Evolutionary conservation across 371 early-diverging fungal species (phyloP), one percentile per base, ranked within the genome.

Genomic region (Batkoa obscura): DNA sequence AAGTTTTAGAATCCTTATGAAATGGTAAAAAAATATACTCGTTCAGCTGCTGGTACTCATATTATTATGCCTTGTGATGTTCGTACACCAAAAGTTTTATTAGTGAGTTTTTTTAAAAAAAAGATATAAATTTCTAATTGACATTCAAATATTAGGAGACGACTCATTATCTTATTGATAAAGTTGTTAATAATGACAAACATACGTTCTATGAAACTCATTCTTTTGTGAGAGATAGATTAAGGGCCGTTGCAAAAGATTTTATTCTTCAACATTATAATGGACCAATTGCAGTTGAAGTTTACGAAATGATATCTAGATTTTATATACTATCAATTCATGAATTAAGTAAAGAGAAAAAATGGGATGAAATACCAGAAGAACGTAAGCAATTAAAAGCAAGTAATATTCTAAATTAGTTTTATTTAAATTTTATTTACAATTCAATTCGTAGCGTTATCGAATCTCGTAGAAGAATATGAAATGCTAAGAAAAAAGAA

Each of bases 41-140:
- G 95, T 56, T 80, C 91, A 0, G 86, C 88, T 2, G 92, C 97
- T 1, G 97, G 93, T 6, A 80, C 76, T 58, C 81, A 80, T n/a
- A 80, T 82, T 56, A 81, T 86, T 0, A 66, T 93, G 37, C 91
- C 91, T 0, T 86, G 84, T 38, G 95, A 94, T 66, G 83, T 96
- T 38, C 79, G 94, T 23, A 84, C 94, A 38, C 84, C 94, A 0
- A 42, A 50, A 1, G 76, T 85, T 1, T 62, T 92, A 10, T 51
- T 65, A 53, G 83, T 83, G 64, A 64, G 66, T 63, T 34, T 36
- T 48, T 31, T 32, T 32, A 36, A 32, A 12, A 12, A 49, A 17
- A 33, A 55, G 37, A 23, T 23, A 23, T 23, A 23, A 23, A 23
- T 23, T 23, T 23, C 23, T 6, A 8, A 12, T 38, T 30, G 39